Evolutionary conservation across 2,329 filamentous ascomycete species (phyloP), one percentile per base, ranked within the genome.

Genomic region (Colletotrichum cordylinicola): DNA sequence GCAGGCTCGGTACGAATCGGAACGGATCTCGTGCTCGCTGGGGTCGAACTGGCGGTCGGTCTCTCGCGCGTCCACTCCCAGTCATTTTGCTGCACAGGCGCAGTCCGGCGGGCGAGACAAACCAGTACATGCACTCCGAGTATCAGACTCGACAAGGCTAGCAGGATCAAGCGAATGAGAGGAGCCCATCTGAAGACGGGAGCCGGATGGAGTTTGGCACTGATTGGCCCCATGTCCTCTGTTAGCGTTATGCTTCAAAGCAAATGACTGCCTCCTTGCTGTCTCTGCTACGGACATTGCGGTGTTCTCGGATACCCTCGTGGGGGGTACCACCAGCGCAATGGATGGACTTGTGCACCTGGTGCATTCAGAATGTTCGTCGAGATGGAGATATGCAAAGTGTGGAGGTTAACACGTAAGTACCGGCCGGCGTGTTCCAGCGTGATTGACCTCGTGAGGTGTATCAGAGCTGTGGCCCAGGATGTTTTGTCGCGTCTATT

Each of bases 21-120:
- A 75, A 75, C 29, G 43, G 62, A 73, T 58, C 7, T 73, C 35
- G 70, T 73, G 64, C 70, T 75, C 35, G 39, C 64, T 58, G 8
- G 64, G 73, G 64, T 61, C 48, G 60, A 75, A 75, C 27, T 73
- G 73, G 73, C 70, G 73, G 73, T 75, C 73, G 73, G 73, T 60
- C 55, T 75, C 70, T 37, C 39, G 48, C 39, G 61, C 48, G 67
- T n/a, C 43, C 56, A 61, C 29, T 68, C 48, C 62, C 68, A 39
- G 64, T 68, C 31, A 13, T 68, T 33, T 37, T 21, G 29, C 37
- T 35, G 65, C 65, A 69, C 58, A 64, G 67, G 64, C 21, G 31
- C 18, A 55, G 60, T 70, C 71, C 74, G 66, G 71, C 74, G 66
- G 71, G 74, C 74, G 71, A 48, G 15, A 76, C 24, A 10, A 15